Evolutionary conservation across 805 yeast species (phyloP).

Genomic region (Cyberlindnera meyerae): DNA sequence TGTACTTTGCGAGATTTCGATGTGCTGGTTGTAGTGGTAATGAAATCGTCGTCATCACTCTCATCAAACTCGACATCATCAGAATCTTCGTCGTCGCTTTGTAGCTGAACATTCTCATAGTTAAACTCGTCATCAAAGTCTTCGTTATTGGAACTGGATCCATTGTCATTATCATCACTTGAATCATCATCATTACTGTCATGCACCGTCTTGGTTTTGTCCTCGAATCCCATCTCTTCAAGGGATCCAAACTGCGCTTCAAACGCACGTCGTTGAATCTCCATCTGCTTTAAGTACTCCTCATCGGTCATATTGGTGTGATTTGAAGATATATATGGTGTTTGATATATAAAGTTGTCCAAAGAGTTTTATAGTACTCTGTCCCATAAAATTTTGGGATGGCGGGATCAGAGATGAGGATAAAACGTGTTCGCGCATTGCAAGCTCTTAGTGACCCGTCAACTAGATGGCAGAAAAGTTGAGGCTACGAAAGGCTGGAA

Average conservation of each 20-base stretch:
- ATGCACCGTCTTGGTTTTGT: slow-evolving; percentile 31
- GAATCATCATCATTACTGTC: slow-evolving; percentile 25
- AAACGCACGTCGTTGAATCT: slow-evolving; percentile 51
- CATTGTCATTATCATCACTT: slow-evolving; percentile 24
- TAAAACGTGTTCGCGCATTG: neutral
- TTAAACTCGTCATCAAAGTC: slow-evolving; percentile 5
- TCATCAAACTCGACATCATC: slow-evolving; percentile 22
- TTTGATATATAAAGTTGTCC: too few relatives aligned
- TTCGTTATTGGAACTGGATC: slow-evolving; percentile 24
- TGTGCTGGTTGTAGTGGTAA: too few relatives aligned
- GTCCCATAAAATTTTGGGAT: too few relatives aligned
- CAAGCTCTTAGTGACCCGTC: neutral
- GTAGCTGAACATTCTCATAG: slow-evolving; percentile 1
- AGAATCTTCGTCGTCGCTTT: slow-evolving; percentile 16
- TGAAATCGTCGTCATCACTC: slow-evolving; percentile 3
- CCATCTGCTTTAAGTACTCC: slow-evolving; percentile 29
- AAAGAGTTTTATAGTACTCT: too few relatives aligned
- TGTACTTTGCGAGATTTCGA: too few relatives aligned
- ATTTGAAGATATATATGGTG: too few relatives aligned
- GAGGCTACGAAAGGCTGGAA: too few relatives aligned
- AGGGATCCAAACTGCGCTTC: slow-evolving; percentile 62
- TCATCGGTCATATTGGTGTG: slow-evolving; percentile 7
- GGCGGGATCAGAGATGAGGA: neutral
- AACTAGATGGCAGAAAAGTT: neutral
- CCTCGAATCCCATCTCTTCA: slow-evolving; percentile 49